Evolutionary conservation across 208 protist genomes (phyloP).

Genomic region (Sergeia podlipaevii): DNA sequence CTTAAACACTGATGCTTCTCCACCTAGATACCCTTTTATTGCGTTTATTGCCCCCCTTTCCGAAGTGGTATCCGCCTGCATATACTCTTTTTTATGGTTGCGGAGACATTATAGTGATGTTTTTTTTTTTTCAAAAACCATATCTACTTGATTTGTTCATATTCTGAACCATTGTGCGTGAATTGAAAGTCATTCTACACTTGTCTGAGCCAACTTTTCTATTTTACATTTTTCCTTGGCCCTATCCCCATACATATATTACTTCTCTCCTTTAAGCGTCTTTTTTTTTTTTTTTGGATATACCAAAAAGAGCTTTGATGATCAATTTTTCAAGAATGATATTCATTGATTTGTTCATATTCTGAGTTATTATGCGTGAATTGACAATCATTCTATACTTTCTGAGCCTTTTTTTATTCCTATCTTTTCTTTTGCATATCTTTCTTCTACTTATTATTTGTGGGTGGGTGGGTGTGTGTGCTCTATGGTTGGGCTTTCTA

Average conservation of each 20-base stretch:
- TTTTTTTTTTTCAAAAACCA: constrained; percentile 3
- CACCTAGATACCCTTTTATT: constrained; percentile 6
- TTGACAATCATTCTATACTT: not conserved
- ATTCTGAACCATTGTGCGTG: not conserved
- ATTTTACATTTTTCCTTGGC: not conserved
- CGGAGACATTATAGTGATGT: not conserved
- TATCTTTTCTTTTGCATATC: too few species aligned
- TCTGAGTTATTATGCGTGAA: not conserved
- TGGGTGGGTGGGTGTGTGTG: too few species aligned
- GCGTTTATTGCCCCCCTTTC: constrained; percentile 2
- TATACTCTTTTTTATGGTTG: not conserved
- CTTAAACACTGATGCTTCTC: not conserved
- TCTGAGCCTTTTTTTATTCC: too few species aligned
- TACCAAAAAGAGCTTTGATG: too few species aligned
- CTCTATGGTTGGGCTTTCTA: too few species aligned
- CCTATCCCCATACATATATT: too few species aligned
- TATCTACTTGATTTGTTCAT: not conserved
- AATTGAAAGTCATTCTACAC: too few species aligned
- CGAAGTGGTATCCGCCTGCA: too few species aligned
- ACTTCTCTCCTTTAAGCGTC: too few species aligned
- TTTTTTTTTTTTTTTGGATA: too few species aligned
- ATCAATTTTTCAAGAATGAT: too few species aligned
- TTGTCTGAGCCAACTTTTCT: not conserved
- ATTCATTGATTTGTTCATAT: not conserved
- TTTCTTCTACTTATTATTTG: too few species aligned